Evolutionary conservation across 2,329 filamentous ascomycete species (phyloP), one percentile per base, ranked within the genome.

Genomic region (Verruconis gallopava): DNA sequence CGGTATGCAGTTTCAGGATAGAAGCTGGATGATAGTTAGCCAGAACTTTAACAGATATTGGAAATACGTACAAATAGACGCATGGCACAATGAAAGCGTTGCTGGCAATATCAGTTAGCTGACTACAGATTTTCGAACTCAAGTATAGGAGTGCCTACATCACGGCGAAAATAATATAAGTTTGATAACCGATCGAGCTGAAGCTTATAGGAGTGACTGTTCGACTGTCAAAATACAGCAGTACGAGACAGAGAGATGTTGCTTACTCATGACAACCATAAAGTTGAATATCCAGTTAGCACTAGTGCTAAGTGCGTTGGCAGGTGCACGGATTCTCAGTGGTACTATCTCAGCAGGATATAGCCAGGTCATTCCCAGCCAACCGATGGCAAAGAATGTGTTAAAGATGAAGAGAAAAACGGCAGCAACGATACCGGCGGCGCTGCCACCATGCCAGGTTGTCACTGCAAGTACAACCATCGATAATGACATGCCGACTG

Each of bases 401-500:
- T 56, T 54, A 51, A 56, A 58, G 12, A 53, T 40, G 48, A 66
- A 65, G 1, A 65, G 53, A 63, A 69, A 67, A 3, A 66, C 55
- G 1, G 59, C 60, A 0, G 65, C 64, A 6, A 65, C 64, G 42
- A 63, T 61, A 44, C 60, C 65, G 2, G 60, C 56, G 2, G 57
- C 46, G 12, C 55, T 53, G n/a, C 55, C 49, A 5, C 59, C 62
- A 33, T 61, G 52, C 6, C 55, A 61, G 1, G 67, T 61, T 0
- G 66, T 67, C 5, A 62, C 64, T 2, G 65, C 64, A 6, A 69
- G 54, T 2, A 68, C 53, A 9, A 61, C 62, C 66, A 71, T 70
- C 45, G 66, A 70, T 38, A 50, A 52, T 37, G 39, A 40, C 44
- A 53, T 49, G 2, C 56, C 57, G 12, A 47, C 46, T 19, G 50